A percentile compares a stretch with the other conserved stretches of the same genome.
Evolutionary conservation across 306 rosid genomes (phyloP).

Genomic region (Glycyrrhiza uralensis): DNA sequence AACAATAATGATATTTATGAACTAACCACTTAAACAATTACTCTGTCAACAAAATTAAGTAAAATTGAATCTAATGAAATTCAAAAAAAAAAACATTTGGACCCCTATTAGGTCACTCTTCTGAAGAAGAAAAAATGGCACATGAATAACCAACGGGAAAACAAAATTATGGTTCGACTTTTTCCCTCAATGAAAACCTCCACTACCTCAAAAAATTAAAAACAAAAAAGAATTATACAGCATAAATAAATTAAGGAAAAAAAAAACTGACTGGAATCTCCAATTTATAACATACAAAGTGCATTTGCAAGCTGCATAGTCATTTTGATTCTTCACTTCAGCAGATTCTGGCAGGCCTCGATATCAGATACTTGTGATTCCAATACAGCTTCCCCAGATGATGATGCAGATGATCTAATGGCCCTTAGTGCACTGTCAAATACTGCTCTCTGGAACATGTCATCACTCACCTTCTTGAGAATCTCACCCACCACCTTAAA

Average conservation of each 20-base stretch:
- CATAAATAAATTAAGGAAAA: constrained; percentile 47
- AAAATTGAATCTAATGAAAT: constrained; percentile 35
- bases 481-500: constrained; percentile 54
- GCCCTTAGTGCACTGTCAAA: constrained; percentile 37
- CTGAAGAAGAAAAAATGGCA: constrained; percentile 34
- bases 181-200: constrained; percentile 44
- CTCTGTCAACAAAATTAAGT: constrained; percentile 28
- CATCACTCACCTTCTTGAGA: constrained; percentile 54
- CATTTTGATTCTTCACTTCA: constrained; percentile 28
- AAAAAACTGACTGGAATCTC: constrained; percentile 45
- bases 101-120: constrained; percentile 41
- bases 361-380: constrained; percentile 61
- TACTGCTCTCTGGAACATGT: constrained; percentile 39
- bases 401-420: constrained; percentile 31
- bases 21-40: constrained; percentile 31
- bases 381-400: constrained; percentile 52
- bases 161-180: constrained; percentile 54
- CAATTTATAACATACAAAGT: constrained; percentile 51
- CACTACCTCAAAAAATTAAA: constrained; percentile 39
- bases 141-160: constrained; percentile 38
- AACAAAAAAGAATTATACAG: constrained; percentile 56
- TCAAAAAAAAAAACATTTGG: constrained; percentile 41
- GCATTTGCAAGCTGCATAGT: constrained; percentile 10
- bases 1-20: constrained; percentile 35
- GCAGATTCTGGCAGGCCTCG: constrained; percentile 54